These are phyloP conservation scores for Cavenderia fasciculata DNA, from an alignment of 78 protist genomes.

Conservation along the genomic window DNA sequence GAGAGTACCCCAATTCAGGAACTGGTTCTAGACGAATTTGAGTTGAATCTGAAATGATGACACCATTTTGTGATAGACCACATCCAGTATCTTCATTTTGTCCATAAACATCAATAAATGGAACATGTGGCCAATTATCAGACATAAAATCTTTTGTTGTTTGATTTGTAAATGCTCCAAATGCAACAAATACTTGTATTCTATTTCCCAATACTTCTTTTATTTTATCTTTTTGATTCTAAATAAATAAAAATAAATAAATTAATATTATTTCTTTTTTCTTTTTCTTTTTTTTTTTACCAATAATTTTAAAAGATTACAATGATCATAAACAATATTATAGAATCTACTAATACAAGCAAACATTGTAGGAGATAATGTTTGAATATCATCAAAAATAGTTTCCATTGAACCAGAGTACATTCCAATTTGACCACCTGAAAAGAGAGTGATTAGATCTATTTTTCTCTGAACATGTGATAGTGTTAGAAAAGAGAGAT, in stretches of 20 bases:
- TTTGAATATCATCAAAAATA: neutral
- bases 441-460: neutral
- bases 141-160: neutral
- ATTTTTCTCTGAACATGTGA: constrained; percentile 38
- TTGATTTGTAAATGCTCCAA: constrained; percentile 43
- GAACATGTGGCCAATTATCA: neutral
- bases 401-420: constrained; percentile 16
- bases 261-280: too few species aligned
- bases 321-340: too few species aligned
- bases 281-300: too few species aligned
- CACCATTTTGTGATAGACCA: neutral
- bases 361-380: too few species aligned
- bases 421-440: constrained; percentile 30
- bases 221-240: too few species aligned
- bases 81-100: constrained; percentile 16
- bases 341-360: too few species aligned
- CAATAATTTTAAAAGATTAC: too few species aligned
- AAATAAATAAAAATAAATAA: too few species aligned
- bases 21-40: constrained; percentile 31
- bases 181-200: neutral
- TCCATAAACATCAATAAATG: constrained; percentile 22
- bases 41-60: neutral
- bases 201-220: constrained; percentile 17
- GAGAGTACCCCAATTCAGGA: constrained; percentile 37
- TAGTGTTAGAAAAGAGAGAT: neutral